phyloP scores from a whole-genome alignment of 371 early-diverging fungal species.

The Saksenaea vasiformis region DNA sequence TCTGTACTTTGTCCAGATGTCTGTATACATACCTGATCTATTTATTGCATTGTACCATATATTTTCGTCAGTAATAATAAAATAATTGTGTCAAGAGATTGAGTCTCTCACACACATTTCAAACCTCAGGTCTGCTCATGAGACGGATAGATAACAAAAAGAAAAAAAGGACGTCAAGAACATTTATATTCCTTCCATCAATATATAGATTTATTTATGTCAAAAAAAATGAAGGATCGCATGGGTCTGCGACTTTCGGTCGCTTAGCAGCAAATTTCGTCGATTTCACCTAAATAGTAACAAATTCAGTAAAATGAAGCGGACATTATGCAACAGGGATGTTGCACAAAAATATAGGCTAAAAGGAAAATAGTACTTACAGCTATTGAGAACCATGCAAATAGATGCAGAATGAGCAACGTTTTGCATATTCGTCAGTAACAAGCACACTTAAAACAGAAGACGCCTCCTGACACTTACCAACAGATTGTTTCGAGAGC shows the following conservation, averaged over 20 bases:
- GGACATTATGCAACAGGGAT: too few species aligned
- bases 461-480: constrained; percentile 11
- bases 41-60: too few species aligned
- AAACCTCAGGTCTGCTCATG: too few species aligned
- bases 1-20: too few species aligned
- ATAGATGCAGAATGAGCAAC: not conserved
- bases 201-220: not conserved
- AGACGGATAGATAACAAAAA: too few species aligned
- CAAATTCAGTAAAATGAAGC: not conserved
- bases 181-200: too few species aligned
- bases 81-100: too few species aligned
- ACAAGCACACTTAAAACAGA: not conserved
- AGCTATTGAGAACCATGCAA: constrained; percentile 7
- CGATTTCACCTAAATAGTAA: constrained; percentile 17
- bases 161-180: too few species aligned
- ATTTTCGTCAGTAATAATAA: not conserved
- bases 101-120: too few species aligned
- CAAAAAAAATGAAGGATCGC: not conserved
- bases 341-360: not conserved
- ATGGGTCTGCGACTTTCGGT: not conserved
- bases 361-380: constrained; percentile 8
- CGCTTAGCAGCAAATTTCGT: constrained; percentile 29
- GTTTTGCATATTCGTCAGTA: not conserved
- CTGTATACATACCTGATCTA: too few species aligned
- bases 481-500: constrained; percentile 27